Percentiles rank a stretch among this genome's conserved stretches.
These are phyloP conservation scores for Euphorbia lathyris DNA, from an alignment of 345 rosid species.

Conservation along the genomic window DNA sequence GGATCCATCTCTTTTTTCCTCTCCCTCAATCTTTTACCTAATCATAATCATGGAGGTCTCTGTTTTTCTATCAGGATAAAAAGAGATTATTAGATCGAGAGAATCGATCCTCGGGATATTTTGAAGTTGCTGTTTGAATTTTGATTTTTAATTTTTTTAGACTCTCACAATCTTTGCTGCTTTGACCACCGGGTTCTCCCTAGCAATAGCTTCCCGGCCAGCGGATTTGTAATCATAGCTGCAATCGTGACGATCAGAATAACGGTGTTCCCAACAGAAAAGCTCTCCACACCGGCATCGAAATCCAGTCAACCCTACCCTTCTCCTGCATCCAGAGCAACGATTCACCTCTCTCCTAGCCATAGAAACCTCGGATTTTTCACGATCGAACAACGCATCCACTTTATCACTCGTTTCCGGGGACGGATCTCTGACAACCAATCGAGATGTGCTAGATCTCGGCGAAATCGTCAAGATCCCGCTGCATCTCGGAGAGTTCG, in stretches of 20 bases:
- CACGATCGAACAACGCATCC: constrained; percentile 15
- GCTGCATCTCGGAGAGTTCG: constrained; percentile 47
- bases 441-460: constrained; percentile 52
- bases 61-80: not conserved
- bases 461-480: constrained; percentile 40
- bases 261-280: constrained; percentile 89
- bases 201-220: constrained; percentile 89
- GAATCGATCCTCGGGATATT: constrained; percentile 3
- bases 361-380: constrained; percentile 22
- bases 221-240: constrained; percentile 87
- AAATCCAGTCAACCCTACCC: constrained; percentile 95
- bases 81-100: constrained; percentile 9
- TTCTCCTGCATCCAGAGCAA: constrained; percentile 79
- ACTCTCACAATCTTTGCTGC: constrained; percentile 95
- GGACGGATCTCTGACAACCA: constrained; percentile 13
- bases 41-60: constrained; percentile 9
- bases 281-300: constrained; percentile 95
- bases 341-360: constrained; percentile 69
- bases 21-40: not conserved
- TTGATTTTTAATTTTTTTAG: constrained; percentile 19
- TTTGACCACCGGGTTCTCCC: constrained; percentile 91
- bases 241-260: constrained; percentile 93
- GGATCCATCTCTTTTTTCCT: not conserved
- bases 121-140: not conserved
- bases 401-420: constrained; percentile 1